A percentile compares a stretch with the other conserved stretches of the same genome.
Evolutionary conservation across 2,329 filamentous ascomycete species (phyloP).

Genomic region (Arthrobotrys conoides): DNA sequence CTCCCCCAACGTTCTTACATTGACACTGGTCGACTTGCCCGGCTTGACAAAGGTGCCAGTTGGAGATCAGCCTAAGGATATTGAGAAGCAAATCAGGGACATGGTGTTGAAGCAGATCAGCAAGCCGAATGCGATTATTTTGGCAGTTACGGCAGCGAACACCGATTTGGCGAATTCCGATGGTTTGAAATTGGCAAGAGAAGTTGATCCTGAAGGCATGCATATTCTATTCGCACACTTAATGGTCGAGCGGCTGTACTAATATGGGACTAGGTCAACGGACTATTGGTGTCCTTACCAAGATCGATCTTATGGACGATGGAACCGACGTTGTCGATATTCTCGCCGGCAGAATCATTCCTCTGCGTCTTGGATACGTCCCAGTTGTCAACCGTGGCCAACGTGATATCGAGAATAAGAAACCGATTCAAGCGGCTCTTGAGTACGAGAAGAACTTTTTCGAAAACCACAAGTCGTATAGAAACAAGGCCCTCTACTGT

Average conservation of each 20-base stretch:
- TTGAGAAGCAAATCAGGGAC: slow-evolving; percentile 94
- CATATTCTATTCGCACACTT: background rate
- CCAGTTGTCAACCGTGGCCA: slow-evolving; percentile 98
- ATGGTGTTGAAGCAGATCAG: slow-evolving; percentile 99
- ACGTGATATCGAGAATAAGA: slow-evolving; percentile 98
- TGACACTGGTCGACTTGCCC: slow-evolving; percentile 95
- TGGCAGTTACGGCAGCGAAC: slow-evolving; percentile 96
- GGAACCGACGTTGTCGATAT: slow-evolving; percentile 99
- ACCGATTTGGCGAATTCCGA: slow-evolving; percentile 99
- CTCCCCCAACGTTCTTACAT: slow-evolving; percentile 96
- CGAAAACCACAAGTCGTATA: slow-evolving; percentile 97
- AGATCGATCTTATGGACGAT: slow-evolving; percentile 99
- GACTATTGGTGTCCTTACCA: slow-evolving; percentile 97
- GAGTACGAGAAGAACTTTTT: slow-evolving; percentile 98
- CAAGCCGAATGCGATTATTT: slow-evolving; percentile 97
- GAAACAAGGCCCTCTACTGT: slow-evolving; percentile 98
- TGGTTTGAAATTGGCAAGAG: slow-evolving; percentile 92
- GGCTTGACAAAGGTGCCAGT: slow-evolving; percentile 97
- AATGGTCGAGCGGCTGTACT: slow-evolving; percentile 1
- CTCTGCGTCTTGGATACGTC: slow-evolving; percentile 92
- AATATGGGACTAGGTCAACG: slow-evolving; percentile 73
- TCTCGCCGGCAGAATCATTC: slow-evolving; percentile 96
- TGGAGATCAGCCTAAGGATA: slow-evolving; percentile 95
- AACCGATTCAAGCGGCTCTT: slow-evolving; percentile 88
- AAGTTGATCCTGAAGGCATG: slow-evolving; percentile 91